Conservation (phyloP, 2,329 filamentous ascomycete genomes). For the Fusarium proliferatum region DNA sequence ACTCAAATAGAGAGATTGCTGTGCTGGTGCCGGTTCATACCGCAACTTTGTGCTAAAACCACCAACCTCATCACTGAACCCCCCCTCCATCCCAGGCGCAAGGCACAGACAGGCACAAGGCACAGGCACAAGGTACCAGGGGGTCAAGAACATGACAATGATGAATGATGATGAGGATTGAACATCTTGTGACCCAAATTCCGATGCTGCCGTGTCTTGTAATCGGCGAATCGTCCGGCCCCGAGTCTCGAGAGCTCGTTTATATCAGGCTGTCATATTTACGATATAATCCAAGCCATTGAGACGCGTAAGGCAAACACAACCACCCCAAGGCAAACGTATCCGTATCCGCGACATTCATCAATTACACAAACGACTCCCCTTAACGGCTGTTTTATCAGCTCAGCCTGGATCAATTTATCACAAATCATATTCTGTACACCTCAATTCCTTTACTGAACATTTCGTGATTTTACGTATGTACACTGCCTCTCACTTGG, state of each 20-base stretch:
- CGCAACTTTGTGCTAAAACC: conserved; percentile 21
- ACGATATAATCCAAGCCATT: conserved; percentile 7
- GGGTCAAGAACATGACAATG: conserved; percentile 18
- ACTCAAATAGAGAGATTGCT: not conserved
- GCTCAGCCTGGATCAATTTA: conserved; percentile 1
- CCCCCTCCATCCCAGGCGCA: conserved; percentile 28
- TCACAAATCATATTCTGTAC: conserved; percentile 8
- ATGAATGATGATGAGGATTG: conserved; percentile 11
- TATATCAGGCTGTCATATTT: conserved; percentile 4
- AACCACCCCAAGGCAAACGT: conserved; percentile 22
- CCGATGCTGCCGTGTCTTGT: conserved; percentile 10
- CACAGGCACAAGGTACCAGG: conserved; percentile 21
- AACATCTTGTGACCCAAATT: conserved; percentile 12
- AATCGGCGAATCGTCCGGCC: not conserved
- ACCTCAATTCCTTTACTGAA: not conserved
- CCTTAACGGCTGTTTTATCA: conserved; percentile 7
- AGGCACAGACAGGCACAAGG: conserved; percentile 20
- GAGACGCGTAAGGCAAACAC: conserved; percentile 14
- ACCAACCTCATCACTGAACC: not conserved
- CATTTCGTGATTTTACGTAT: conserved; percentile 1
- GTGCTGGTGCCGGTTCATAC: conserved; percentile 29
- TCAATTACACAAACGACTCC: not conserved
- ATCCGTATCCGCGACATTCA: conserved; percentile 28
- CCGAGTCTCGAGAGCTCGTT: not conserved
- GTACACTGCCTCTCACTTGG: not conserved